phyloP scores from a whole-genome alignment of 257 asterid species.

The Lantana camara region DNA sequence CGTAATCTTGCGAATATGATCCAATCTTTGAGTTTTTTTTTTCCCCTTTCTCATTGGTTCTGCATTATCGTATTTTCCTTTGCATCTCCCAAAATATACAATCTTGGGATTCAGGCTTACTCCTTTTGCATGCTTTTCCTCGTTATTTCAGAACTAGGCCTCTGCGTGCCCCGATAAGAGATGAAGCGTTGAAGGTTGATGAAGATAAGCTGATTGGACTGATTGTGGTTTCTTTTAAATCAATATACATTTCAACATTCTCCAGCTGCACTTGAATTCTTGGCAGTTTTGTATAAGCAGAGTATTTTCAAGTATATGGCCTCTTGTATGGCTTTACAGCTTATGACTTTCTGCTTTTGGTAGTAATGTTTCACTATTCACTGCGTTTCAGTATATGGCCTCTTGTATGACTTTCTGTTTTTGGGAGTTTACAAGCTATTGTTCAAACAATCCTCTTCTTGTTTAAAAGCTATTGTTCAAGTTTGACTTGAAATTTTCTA shows the following conservation, averaged over 20 bases:
- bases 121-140: conserved; percentile 21
- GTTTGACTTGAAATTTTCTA: too few species aligned
- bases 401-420: too few species aligned
- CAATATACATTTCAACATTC: conserved; percentile 1
- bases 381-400: too few species aligned
- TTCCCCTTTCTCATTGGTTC: neutral
- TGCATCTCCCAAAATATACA: neutral
- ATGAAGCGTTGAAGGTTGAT: conserved; percentile 35
- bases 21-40: neutral
- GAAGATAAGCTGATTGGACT: conserved; percentile 32
- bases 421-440: too few species aligned
- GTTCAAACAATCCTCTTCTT: too few species aligned
- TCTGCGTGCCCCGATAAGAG: conserved; percentile 74
- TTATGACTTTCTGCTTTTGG: too few species aligned
- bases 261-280: conserved; percentile 21
- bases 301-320: neutral
- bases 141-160: conserved; percentile 69
- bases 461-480: too few species aligned
- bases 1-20: neutral
- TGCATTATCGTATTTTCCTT: neutral
- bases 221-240: conserved; percentile 18
- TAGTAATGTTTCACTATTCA: too few species aligned
- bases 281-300: conserved; percentile 30
- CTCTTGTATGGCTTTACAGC: neutral
- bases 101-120: neutral